Base-by-base conservation (phyloP, 768 basidiomycete species). In the Russula sp. region DNA sequence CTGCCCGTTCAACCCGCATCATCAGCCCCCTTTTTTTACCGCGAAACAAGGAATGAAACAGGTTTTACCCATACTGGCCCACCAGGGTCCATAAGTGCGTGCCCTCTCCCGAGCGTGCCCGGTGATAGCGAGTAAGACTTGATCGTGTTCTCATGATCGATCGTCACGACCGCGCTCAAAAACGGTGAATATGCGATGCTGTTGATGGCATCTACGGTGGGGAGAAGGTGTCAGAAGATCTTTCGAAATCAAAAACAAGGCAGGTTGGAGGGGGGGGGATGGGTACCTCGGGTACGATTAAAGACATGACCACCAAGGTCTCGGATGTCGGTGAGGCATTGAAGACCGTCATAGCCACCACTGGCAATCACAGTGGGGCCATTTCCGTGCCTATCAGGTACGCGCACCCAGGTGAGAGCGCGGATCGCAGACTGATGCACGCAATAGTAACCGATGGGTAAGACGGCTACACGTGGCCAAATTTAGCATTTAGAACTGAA, bases 41-140 rank as follows among this genome's bases (percentile, higher is more conserved):
- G 5, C 22, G 50, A 22, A 49, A 18, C 8, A 45, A 57, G n/a
- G 16, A n/a, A 46, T 7, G 14, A 29, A 41, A 13, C 14, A n/a
- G 75, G 35, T n/a, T 83, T 22, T 65, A 94, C 93, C 92, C 90
- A 93, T 60, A 90, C 80, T 10, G 92, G 86, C 0, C 93, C 93
- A 14, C 82, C 77, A 0, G 89, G 86, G 63, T 91, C 87, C 63
- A 89, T 73, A 42, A 93, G 68, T 16, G 79, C 77, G 71, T 91
- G 86, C 0, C 89, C 87, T 46, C 85, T 75, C 25, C 90, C 87
- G 20, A 92, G 76, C 79, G 87, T 85, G 62, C 79, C 81, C 3
- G 90, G 86, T 8, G 85, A 83, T 0, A 87, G 74, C 7, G 86
- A 86, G 69, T 86, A 87, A 3, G 79, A 81, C 70, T 93, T 93